Evolutionary conservation across 1,284 basidiomycete species (phyloP).

Genomic region (Cutaneotrichosporon cutaneum): DNA sequence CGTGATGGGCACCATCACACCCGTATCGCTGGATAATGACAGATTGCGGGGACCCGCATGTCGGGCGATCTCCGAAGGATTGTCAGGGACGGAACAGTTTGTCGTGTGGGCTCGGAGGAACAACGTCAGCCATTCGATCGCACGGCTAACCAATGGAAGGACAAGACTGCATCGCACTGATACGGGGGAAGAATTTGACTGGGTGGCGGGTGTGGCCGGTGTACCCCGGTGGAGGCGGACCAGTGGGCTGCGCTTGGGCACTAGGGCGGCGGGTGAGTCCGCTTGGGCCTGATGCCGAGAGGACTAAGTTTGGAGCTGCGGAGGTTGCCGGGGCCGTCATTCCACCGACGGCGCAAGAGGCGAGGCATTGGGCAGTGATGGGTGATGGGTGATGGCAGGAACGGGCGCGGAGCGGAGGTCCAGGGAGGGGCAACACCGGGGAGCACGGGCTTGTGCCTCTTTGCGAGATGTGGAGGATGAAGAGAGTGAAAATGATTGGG

Average conservation of each 20-base stretch:
- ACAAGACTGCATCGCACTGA: neutral
- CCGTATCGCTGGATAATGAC: too few relatives aligned
- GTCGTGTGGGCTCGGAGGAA: neutral
- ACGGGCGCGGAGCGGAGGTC: neutral
- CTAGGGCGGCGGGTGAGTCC: too few relatives aligned
- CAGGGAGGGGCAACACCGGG: too few relatives aligned
- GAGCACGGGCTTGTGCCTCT: neutral
- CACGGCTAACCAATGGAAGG: neutral
- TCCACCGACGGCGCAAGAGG: too few relatives aligned
- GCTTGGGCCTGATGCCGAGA: too few relatives aligned
- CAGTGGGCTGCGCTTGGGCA: too few relatives aligned
- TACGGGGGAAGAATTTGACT: neutral
- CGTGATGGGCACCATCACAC: neutral
- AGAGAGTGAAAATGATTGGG: neutral
- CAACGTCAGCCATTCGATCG: neutral
- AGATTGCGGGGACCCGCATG: neutral
- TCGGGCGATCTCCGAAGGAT: neutral
- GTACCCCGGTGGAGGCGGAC: neutral
- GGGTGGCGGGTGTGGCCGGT: neutral
- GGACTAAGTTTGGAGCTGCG: too few relatives aligned
- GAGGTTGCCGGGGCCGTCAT: too few relatives aligned
- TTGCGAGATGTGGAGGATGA: neutral
- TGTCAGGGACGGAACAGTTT: neutral
- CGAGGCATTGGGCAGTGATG: too few relatives aligned
- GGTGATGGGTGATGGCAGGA: too few relatives aligned